Percentiles rank a stretch among this genome's conserved stretches.
Evolutionary conservation across 2,329 filamentous ascomycete species (phyloP).

Genomic region (Sporothrix globosa): DNA sequence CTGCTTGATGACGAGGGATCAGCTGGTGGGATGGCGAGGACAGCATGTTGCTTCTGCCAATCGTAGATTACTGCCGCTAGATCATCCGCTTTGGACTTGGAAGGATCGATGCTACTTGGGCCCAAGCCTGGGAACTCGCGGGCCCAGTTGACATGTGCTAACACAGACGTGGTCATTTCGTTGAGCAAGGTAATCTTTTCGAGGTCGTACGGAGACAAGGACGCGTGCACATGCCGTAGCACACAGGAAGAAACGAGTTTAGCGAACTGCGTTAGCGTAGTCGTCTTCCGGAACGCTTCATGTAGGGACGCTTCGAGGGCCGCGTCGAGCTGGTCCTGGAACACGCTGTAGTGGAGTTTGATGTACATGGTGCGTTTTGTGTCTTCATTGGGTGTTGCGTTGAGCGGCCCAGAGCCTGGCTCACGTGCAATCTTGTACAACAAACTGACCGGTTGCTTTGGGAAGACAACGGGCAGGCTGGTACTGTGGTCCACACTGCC

Average conservation of each 20-base stretch:
- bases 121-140: slow-evolving; percentile 55
- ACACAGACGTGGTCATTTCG: slow-evolving; percentile 53
- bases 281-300: slow-evolving; percentile 41
- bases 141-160: slow-evolving; percentile 54
- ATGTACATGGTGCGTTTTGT: slow-evolving; percentile 62
- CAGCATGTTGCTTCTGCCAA: slow-evolving; percentile 47
- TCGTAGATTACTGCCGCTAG: slow-evolving; percentile 45
- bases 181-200: slow-evolving; percentile 61
- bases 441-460: slow-evolving; percentile 78
- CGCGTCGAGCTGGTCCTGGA: slow-evolving; percentile 72
- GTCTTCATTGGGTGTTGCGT: slow-evolving; percentile 36
- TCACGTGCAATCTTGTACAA: slow-evolving; percentile 76
- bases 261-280: slow-evolving; percentile 30
- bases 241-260: slow-evolving; percentile 44
- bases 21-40: slow-evolving; percentile 41
- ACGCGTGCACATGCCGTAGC: slow-evolving; percentile 49
- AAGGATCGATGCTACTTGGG: background rate
- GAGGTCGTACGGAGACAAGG: slow-evolving; percentile 55
- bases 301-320: slow-evolving; percentile 52
- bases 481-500: slow-evolving; percentile 26
- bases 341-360: slow-evolving; percentile 72
- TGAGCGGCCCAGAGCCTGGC: slow-evolving; percentile 35
- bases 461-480: slow-evolving; percentile 67
- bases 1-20: slow-evolving; percentile 44
- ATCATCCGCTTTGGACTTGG: slow-evolving; percentile 37